Percentiles rank a stretch among this genome's conserved stretches.
These are phyloP conservation scores for Conticribra guillardii DNA, from an alignment of 108 stramenopile species.

Conservation along the genomic window DNA sequence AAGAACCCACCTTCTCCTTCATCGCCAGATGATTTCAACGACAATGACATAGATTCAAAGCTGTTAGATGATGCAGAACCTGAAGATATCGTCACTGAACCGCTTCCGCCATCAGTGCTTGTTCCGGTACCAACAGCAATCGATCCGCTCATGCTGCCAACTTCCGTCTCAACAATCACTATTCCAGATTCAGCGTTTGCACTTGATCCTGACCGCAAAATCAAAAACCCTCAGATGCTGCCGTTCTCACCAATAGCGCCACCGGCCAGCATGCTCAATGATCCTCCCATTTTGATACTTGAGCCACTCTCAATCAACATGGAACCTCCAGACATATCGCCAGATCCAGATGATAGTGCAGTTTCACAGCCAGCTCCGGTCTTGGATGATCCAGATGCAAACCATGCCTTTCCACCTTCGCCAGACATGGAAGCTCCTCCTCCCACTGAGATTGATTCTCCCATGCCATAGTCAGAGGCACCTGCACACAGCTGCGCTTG, in stretches of 20 bases:
- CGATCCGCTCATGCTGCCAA: slow-evolving; percentile 14
- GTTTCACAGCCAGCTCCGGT: slow-evolving; percentile 5
- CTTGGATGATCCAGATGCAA: slow-evolving; percentile 16
- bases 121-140: slow-evolving; percentile 15
- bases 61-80: slow-evolving; percentile 8
- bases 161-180: slow-evolving; percentile 15
- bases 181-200: slow-evolving; percentile 2
- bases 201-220: slow-evolving; percentile 32
- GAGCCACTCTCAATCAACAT: slow-evolving; percentile 27
- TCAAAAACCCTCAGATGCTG: slow-evolving; percentile 12
- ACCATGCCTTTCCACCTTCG: slow-evolving; percentile 5
- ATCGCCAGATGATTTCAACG: slow-evolving; percentile 11
- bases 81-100: slow-evolving; percentile 13
- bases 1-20: slow-evolving; percentile 9
- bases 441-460: not conserved
- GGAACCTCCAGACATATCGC: slow-evolving; percentile 32
- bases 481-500: not conserved
- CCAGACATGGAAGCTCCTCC: slow-evolving; percentile 14
- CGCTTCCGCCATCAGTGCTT: slow-evolving; percentile 13
- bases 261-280: slow-evolving; percentile 17
- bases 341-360: slow-evolving; percentile 17
- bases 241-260: not conserved
- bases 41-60: slow-evolving; percentile 26
- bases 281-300: slow-evolving; percentile 22
- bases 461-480: slow-evolving; percentile 1